phyloP scores from a whole-genome alignment of 1,139 yeast species.

The Pichia kudriavzevii region DNA sequence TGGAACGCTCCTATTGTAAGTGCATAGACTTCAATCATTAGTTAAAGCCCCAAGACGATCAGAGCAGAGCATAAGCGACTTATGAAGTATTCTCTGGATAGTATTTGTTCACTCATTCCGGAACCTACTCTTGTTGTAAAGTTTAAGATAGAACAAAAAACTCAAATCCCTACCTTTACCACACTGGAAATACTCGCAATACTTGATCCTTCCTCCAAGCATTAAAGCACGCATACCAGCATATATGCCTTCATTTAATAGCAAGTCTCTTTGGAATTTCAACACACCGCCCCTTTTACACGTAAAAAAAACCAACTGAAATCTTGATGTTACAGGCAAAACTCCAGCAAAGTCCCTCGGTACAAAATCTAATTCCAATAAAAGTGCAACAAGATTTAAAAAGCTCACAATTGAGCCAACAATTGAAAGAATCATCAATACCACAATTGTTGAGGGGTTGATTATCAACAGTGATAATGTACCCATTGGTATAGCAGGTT shows the following conservation, averaged over 20 bases:
- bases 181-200: slow-evolving; percentile 98
- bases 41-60: slow-evolving; percentile 43
- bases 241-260: slow-evolving; percentile 97
- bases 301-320: slow-evolving; percentile 51
- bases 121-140: slow-evolving; percentile 99
- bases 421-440: slow-evolving; percentile 41
- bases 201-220: slow-evolving; percentile 99
- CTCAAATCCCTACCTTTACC: slow-evolving; percentile 99
- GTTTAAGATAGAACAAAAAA: slow-evolving; percentile 94
- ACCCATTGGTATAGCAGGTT: slow-evolving; percentile 45
- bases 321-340: slow-evolving; percentile 34
- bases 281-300: slow-evolving; percentile 99
- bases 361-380: slow-evolving; percentile 41
- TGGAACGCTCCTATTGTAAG: slow-evolving; percentile 38
- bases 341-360: slow-evolving; percentile 55
- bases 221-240: slow-evolving; percentile 98
- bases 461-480: slow-evolving; percentile 38
- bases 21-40: slow-evolving; percentile 39
- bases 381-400: slow-evolving; percentile 36
- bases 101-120: slow-evolving; percentile 99
- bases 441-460: slow-evolving; percentile 41
- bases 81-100: slow-evolving; percentile 93
- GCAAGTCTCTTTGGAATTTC: slow-evolving; percentile 97
- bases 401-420: slow-evolving; percentile 44
- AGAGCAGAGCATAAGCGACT: slow-evolving; percentile 39